Conservation (phyloP, 148 eudicot genomes). For the Dianthus caryophyllus region DNA sequence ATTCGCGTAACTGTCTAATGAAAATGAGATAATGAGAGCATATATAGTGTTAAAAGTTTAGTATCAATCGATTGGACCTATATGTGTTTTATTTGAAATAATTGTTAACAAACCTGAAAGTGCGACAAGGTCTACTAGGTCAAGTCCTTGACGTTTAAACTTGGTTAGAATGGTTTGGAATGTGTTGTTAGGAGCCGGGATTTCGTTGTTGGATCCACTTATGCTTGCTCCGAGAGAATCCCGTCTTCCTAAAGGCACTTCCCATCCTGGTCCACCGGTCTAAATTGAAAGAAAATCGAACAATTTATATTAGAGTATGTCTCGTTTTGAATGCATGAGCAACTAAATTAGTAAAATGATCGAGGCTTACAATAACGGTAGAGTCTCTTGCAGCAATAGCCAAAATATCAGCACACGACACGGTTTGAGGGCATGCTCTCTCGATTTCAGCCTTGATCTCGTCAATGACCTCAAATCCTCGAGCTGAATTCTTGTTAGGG, state of each 20-base stretch:
- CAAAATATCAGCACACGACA: constrained; percentile 78
- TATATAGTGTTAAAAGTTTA: no score
- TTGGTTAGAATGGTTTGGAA: constrained; percentile 82
- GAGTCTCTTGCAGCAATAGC: constrained; percentile 78
- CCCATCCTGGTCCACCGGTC: constrained; percentile 91
- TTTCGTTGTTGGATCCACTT: constrained; percentile 81
- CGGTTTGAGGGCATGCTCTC: constrained; percentile 70
- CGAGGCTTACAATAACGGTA: constrained; percentile 50
- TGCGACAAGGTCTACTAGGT: constrained; percentile 80
- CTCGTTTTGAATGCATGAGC: no score
- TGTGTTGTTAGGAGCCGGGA: constrained; percentile 91
- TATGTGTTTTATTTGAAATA: no score
- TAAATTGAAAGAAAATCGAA: constrained; percentile 13
- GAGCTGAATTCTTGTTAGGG: constrained; percentile 66
- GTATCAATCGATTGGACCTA: no score
- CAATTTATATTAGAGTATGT: no score
- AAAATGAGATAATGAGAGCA: no score
- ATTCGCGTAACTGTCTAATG: no score
- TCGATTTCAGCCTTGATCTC: constrained; percentile 71
- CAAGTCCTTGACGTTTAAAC: constrained; percentile 63
- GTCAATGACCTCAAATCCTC: constrained; percentile 74
- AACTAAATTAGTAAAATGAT: no score
- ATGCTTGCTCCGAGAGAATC: constrained; percentile 72
- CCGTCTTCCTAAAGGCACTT: constrained; percentile 78
- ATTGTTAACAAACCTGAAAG: constrained; percentile 53